Base-by-base conservation (phyloP, 306 rosid genomes). In the Spatholobus suberectus region DNA sequence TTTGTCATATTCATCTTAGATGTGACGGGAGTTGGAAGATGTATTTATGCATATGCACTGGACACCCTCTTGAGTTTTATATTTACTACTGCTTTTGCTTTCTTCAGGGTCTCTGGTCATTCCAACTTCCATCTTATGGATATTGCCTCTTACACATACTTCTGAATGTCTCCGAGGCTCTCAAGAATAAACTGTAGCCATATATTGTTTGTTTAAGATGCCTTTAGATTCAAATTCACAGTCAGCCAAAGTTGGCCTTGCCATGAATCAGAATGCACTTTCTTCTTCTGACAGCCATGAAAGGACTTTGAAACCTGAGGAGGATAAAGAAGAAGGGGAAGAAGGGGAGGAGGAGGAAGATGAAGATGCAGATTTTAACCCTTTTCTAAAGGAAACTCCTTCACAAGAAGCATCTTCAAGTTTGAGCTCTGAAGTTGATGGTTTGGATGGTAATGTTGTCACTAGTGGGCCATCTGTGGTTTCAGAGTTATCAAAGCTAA, bases 361-460 rank as follows among this genome's bases (percentile, higher is more conserved):
- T 24, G 97, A 93, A 78, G 97, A 93, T 82, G 84, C 67, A 2
- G 97, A 93, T 84, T 93, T 93, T 75, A 93, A 91, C 85, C 96
- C 92, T 18, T 92, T 90, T 84, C 65, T 92, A n/a, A 90, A 89
- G 89, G 97, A 89, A 77, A 81, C 89, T 52, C 91, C 66, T 65
- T 95, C 90, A 5, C 91, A 83, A 1, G 98, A 93, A 90, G 97
- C 98, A 73, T 92, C 95, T 41, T 95, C 95, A 18, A 93, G 98
- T 85, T 86, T 92, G 89, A 95, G 98, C 88, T 93, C 97, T 38
- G 99, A 86, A 84, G 86, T 82, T 75, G 98, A 90, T 77, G 96
- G 90, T 82, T 86, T 92, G 73, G 91, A 90, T 79, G 88, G 89
- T 41, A 88, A 84, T 84, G 88, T 77, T 63, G 88, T 86, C 70